Evolutionary conservation across 1,284 basidiomycete genomes (phyloP).

Genomic region (Malassezia restricta): DNA sequence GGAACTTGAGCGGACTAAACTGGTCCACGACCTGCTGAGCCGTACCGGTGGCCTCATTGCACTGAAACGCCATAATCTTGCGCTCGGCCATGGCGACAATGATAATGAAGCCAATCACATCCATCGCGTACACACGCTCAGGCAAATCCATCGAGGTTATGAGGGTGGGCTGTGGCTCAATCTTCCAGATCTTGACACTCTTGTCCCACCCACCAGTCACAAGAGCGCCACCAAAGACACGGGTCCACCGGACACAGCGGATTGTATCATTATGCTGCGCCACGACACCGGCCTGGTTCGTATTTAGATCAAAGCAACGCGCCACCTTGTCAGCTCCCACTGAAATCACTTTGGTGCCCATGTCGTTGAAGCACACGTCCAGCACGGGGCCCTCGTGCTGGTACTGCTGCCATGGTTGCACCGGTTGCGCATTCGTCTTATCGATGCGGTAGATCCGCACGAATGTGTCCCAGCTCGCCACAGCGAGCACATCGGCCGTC

Average conservation of each 20-base stretch:
- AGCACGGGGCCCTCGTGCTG: conserved; percentile 70
- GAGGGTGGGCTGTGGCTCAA: conserved; percentile 27
- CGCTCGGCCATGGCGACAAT: conserved; percentile 84
- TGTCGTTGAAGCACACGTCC: conserved; percentile 70
- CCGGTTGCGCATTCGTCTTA: conserved; percentile 61
- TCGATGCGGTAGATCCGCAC: conserved; percentile 53
- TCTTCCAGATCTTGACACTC: conserved; percentile 60
- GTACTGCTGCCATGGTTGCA: conserved; percentile 51
- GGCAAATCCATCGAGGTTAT: conserved; percentile 53
- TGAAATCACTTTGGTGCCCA: conserved; percentile 68
- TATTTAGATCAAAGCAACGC: conserved; percentile 66
- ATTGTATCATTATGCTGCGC: conserved; percentile 75
- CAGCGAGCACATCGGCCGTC: conserved; percentile 47
- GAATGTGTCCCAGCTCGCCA: conserved; percentile 47
- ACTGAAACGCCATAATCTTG: conserved; percentile 75
- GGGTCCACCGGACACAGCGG: conserved; percentile 63
- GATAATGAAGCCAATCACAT: conserved; percentile 70
- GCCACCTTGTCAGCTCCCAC: conserved; percentile 76
- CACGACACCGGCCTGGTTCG: conserved; percentile 55
- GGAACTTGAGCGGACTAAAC: conserved; percentile 59
- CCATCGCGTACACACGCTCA: conserved; percentile 74
- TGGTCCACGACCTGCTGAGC: conserved; percentile 22
- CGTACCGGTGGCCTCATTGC: conserved; percentile 52
- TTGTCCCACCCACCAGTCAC: conserved; percentile 87
- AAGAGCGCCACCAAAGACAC: conserved; percentile 59